Evolutionary conservation across 164 flowering plant genomes (phyloP).

Genomic region (Taxillus chinensis): DNA sequence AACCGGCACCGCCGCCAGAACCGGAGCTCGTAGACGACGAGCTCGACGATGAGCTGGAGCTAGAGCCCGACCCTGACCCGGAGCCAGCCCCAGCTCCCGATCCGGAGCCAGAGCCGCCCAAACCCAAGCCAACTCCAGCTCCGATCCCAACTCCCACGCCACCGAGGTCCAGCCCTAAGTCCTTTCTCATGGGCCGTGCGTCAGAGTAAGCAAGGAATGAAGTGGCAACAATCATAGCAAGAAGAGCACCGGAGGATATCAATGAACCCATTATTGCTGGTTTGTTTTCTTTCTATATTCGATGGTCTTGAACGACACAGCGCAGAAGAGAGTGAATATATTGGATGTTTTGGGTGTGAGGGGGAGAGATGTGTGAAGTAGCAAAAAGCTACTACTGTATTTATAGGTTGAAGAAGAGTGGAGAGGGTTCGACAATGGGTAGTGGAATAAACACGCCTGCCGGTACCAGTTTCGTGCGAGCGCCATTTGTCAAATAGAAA

Average conservation of each 20-base stretch:
- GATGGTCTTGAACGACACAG: too few species aligned
- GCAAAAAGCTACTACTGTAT: too few species aligned
- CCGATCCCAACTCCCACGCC: slow-evolving; percentile 22
- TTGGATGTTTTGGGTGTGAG: too few species aligned
- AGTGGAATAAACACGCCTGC: too few species aligned
- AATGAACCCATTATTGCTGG: slow-evolving; percentile 13
- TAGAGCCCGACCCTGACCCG: not conserved
- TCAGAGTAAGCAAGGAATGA: slow-evolving; percentile 18
- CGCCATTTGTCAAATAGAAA: too few species aligned
- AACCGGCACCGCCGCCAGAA: slow-evolving; percentile 4
- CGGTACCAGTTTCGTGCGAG: too few species aligned
- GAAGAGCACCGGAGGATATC: not conserved
- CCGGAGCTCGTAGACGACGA: slow-evolving; percentile 6
- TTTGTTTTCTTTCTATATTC: not conserved
- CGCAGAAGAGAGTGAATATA: too few species aligned
- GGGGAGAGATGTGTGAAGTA: too few species aligned
- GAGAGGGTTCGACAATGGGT: too few species aligned
- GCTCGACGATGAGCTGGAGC: slow-evolving; percentile 10
- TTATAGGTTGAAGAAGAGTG: too few species aligned
- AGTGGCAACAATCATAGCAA: slow-evolving; percentile 9
- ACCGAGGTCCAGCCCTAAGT: slow-evolving; percentile 23
- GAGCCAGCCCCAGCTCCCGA: slow-evolving; percentile 6
- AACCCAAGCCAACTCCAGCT: slow-evolving; percentile 1
- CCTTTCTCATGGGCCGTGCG: slow-evolving; percentile 28
- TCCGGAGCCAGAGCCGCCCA: slow-evolving; percentile 14